phyloP scores from a whole-genome alignment of 306 rosid species.

The Quillaja saponaria region DNA sequence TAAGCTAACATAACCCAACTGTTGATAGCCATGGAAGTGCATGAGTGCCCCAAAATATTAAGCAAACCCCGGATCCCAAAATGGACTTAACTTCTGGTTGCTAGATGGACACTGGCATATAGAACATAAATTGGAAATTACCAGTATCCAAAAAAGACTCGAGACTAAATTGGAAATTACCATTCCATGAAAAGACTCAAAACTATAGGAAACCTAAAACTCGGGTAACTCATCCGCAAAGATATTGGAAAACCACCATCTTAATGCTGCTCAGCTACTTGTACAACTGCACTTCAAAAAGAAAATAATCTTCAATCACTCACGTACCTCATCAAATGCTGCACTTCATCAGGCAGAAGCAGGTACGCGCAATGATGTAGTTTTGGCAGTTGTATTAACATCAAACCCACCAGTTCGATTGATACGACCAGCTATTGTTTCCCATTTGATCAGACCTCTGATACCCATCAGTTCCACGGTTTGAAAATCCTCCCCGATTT shows the following conservation, averaged over 20 bases:
- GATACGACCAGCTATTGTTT: constrained; percentile 45
- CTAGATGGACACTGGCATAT: constrained; percentile 30
- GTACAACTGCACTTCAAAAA: constrained; percentile 29
- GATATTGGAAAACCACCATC: constrained; percentile 26
- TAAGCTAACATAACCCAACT: too few species aligned
- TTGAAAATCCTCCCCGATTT: constrained; percentile 49
- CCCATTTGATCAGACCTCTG: constrained; percentile 55
- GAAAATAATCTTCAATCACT: constrained; percentile 24
- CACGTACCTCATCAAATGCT: neutral
- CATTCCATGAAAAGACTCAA: constrained; percentile 24
- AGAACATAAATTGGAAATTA: neutral
- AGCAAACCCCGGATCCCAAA: constrained; percentile 41
- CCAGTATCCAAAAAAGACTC: too few species aligned
- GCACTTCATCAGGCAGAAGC: constrained; percentile 63
- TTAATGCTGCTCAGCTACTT: constrained; percentile 34
- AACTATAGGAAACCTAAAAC: constrained; percentile 29
- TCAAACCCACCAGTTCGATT: constrained; percentile 53
- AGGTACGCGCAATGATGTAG: constrained; percentile 46
- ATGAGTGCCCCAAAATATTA: neutral
- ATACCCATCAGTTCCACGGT: constrained; percentile 66
- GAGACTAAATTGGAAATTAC: constrained; percentile 23
- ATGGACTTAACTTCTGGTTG: constrained; percentile 10
- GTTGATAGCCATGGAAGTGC: too few species aligned
- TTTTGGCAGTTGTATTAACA: constrained; percentile 44
- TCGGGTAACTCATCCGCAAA: constrained; percentile 33